Base-by-base conservation (phyloP, 768 basidiomycete species). In the Chalciporus pseudorubinellus region DNA sequence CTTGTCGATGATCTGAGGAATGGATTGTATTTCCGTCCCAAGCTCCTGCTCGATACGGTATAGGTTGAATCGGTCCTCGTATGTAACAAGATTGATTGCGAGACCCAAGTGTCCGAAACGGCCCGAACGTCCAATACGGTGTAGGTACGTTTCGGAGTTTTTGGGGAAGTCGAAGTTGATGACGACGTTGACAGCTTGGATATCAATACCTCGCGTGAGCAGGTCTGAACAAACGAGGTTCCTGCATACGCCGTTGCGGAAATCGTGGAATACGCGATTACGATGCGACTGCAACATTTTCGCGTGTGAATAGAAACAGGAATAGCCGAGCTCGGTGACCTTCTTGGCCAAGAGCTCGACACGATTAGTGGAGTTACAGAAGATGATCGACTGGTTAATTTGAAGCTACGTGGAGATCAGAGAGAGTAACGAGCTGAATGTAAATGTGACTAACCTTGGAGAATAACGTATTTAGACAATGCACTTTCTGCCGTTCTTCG, bases 341-440 rank as follows among this genome's bases (percentile, higher is more conserved):
- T 99, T 99, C 77, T 98, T 98, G 55, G 95, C 95, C 61, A 99
- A 82, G 43, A 99, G 88, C 74, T 99, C 95, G 75, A 99, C 95
- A 52, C 95, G 93, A 78, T 98, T 97, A 64, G 95, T 99, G 58
- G 95, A 98, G 79, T 99, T 99, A 76, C 95, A 99, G 75, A 99
- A 99, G 68, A 99, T 99, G 74, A 99, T 98, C 53, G 95, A 98
- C 75, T 99, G 95, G 75, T 99, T 99, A 79, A 99, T 99, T 95
- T 98, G 95, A 45, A 99, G 84, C 92, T 98, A 67, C 12, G 33
- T 51, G 42, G 38, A 18, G 18, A 44, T 58, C 26, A 55, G 52
- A 43, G 46, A 51, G 19, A 44, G 41, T 33, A 39, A 21, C 21
- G 29, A 1, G 47, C 13, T 20, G 34, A n/a, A 26, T 16, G 8